Base-by-base conservation (phyloP, 2,329 filamentous ascomycete species). In the Pezicula neosporulosa region DNA sequence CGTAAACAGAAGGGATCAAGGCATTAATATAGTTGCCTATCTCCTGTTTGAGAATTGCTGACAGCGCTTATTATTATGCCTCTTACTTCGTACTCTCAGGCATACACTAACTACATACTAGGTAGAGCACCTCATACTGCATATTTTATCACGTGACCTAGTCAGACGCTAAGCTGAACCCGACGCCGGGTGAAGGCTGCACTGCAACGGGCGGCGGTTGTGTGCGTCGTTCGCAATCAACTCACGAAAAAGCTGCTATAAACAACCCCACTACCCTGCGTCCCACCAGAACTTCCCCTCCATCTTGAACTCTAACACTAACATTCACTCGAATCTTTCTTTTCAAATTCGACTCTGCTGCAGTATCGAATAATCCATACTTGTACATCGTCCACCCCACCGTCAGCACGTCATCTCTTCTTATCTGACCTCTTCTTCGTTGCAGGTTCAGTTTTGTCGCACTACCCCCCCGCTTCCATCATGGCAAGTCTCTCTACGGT, bases 401-500 rank as follows among this genome's bases (percentile, higher is more conserved):
- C 12, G 18, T 16, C n/a, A 28, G 27, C n/a, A 16, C 21, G 19
- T 16, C 15, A n/a, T 28, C 42, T 28, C 27, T 19, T 27, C 41
- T 44, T 44, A 28, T 44, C 42, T 44, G 6, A 44, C 42, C 13
- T 44, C n/a, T 18, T 28, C 27, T 27, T 24, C 24, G 24, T 24
- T 38, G 24, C 47, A 49, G 47, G 6, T 27, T 43, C 28, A 42
- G 45, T 21, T 49, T 24, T n/a, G 37, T 37, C 30, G 28, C 24
- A 49, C 39, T 35, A n/a, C n/a, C n/a, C 16, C 30, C 33, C 41
- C 36, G 36, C 48, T 36, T 39, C 27, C 47, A 57, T 47, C 51
- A 61, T 61, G 59, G 59, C 59, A 56, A 28, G 49, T 48, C 41
- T 39, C 41, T 47, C 36, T 47, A 50, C 49, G 55, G 38, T 24